Percentiles rank a stretch among this genome's conserved stretches.
phyloP scores from a whole-genome alignment of 148 eudicot genomes.

The Chenopodium berlandieri region DNA sequence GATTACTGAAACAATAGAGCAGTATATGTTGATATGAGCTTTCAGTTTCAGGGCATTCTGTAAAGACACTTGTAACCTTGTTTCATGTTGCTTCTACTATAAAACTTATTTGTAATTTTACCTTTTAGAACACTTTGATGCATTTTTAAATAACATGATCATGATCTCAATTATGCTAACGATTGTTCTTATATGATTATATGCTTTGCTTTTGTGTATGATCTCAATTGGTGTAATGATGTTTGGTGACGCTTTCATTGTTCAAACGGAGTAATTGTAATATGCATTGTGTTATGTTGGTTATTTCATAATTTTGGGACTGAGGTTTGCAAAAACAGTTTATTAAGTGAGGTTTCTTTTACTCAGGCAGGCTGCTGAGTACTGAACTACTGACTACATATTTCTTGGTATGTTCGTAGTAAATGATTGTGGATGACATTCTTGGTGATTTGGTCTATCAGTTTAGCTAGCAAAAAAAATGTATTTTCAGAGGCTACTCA shows the following conservation, averaged over 20 bases:
- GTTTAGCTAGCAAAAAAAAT: not conserved
- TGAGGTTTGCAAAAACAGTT: not conserved
- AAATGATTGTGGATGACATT: not conserved
- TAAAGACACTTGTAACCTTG: slow-evolving; percentile 28
- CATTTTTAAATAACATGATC: slow-evolving; percentile 16
- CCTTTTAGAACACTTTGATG: slow-evolving; percentile 12
- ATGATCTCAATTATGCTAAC: not conserved
- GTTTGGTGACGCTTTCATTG: not conserved
- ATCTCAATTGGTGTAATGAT: not conserved
- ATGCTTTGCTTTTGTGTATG: not conserved
- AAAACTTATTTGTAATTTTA: slow-evolving; percentile 10
- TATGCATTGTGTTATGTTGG: not conserved
- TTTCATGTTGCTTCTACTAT: slow-evolving; percentile 12
- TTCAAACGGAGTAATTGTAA: not conserved
- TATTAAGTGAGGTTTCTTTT: not conserved
- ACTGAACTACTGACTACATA: not conserved
- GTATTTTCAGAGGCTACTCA: too few species aligned
- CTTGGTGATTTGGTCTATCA: not conserved
- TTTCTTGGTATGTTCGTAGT: not conserved
- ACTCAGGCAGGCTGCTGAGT: too few species aligned
- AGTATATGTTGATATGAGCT: not conserved
- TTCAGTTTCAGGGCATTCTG: slow-evolving; percentile 17
- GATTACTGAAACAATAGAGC: slow-evolving; percentile 33
- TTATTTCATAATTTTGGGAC: too few species aligned
- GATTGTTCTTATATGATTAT: not conserved